These are phyloP conservation scores for Ceratorhiza oryzae-sativae DNA, from an alignment of 1,284 basidiomycete species.

Conservation along the genomic window DNA sequence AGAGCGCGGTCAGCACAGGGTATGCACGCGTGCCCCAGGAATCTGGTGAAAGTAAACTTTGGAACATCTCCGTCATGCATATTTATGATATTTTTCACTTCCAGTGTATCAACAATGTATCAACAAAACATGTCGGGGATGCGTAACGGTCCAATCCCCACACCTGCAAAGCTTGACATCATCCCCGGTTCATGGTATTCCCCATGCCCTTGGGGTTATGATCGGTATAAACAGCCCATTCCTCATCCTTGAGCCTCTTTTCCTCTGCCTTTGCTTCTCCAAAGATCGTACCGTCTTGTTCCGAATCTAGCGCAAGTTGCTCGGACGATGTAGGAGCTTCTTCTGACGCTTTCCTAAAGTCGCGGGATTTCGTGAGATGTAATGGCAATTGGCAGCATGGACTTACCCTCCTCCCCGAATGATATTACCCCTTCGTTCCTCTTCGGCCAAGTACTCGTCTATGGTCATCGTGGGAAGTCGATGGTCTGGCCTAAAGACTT, in stretches of 20 bases:
- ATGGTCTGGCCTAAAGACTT: slow-evolving; percentile 89
- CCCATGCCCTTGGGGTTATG: slow-evolving; percentile 83
- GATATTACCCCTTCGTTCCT: slow-evolving; percentile 83
- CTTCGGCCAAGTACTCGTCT: slow-evolving; percentile 93
- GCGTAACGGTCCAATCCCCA: too few species aligned
- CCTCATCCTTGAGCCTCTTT: slow-evolving; percentile 82
- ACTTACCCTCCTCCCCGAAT: slow-evolving; percentile 85
- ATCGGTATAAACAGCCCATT: slow-evolving; percentile 86
- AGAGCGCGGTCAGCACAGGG: background rate
- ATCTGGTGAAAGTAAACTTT: background rate
- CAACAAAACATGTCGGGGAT: too few species aligned
- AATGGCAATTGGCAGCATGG: background rate
- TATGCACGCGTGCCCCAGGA: background rate
- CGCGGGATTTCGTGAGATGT: slow-evolving; percentile 38
- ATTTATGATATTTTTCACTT: too few species aligned
- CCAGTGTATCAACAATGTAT: background rate
- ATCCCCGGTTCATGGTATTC: slow-evolving; percentile 95
- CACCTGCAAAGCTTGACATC: slow-evolving; percentile 40
- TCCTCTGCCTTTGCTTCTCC: slow-evolving; percentile 78
- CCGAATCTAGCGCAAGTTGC: slow-evolving; percentile 76
- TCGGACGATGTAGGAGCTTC: slow-evolving; percentile 75
- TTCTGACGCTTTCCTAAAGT: slow-evolving; percentile 69
- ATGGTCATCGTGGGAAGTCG: slow-evolving; percentile 94
- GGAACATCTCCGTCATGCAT: background rate
- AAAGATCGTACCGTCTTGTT: slow-evolving; percentile 79